A percentile compares a stretch with the other conserved stretches of the same genome.
Evolutionary conservation across 768 basidiomycete species (phyloP).

Genomic region (Clathrus columnatus): DNA sequence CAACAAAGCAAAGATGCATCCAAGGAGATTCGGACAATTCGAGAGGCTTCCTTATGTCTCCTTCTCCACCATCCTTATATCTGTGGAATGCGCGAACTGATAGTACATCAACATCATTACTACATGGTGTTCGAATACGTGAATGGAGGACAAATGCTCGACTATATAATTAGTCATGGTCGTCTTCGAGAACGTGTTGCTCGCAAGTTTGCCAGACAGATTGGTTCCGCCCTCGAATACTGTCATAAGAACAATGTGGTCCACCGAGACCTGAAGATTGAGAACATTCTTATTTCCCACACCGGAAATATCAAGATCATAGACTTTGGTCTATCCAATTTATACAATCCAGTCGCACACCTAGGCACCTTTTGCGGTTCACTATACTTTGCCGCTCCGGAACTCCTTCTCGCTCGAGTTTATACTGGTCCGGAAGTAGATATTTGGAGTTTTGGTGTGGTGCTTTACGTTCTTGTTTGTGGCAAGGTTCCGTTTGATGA

Average conservation of each 20-base stretch:
- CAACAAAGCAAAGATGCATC: constrained; percentile 84
- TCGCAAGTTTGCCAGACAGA: constrained; percentile 95
- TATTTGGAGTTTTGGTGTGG: constrained; percentile 98
- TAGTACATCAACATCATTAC: constrained; percentile 94
- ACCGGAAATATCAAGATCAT: constrained; percentile 99
- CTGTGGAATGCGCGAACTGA: constrained; percentile 99
- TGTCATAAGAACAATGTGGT: constrained; percentile 97
- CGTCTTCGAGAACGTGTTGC: constrained; percentile 91
- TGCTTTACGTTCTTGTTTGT: constrained; percentile 94
- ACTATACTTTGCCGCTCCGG: constrained; percentile 96
- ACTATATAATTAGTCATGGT: constrained; percentile 99
- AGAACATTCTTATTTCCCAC: constrained; percentile 98
- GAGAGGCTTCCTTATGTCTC: constrained; percentile 92
- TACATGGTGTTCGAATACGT: constrained; percentile 99
- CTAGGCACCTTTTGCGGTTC: constrained; percentile 96
- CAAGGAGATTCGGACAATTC: constrained; percentile 92
- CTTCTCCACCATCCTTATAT: constrained; percentile 97
- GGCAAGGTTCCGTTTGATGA: constrained; percentile 99
- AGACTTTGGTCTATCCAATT: constrained; percentile 96
- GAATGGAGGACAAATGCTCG: constrained; percentile 98
- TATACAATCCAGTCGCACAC: constrained; percentile 75
- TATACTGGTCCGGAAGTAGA: constrained; percentile 98
- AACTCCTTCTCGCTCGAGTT: constrained; percentile 90
- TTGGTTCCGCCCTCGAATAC: constrained; percentile 92
- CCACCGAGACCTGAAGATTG: constrained; percentile 98